Evolutionary conservation across 441 rosid species (phyloP), one percentile per base, ranked within the genome.

Genomic region (Codiaeum variegatum): DNA sequence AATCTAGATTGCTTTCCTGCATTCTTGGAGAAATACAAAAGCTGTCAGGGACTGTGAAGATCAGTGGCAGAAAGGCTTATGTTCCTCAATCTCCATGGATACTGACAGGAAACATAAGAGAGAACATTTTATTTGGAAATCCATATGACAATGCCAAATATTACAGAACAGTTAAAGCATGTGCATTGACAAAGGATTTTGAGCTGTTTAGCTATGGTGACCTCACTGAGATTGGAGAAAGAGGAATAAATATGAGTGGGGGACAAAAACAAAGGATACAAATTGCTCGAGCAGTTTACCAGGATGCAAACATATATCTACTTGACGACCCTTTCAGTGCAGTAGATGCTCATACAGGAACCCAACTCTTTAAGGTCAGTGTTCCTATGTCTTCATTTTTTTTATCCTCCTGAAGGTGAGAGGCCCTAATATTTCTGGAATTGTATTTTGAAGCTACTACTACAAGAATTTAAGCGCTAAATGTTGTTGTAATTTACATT

Each of bases 181-280:
- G 98, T 69, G 94, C 99, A 34, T 64, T 95, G 80, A 36, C 76
- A 21, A 95, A 91, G 81, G 99, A 95, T 82, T 91, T 95, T 67
- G 95, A 90, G 84, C 85, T 88, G 46, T 90, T 95, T 83, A 82
- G 90, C 16, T 82, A 82, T 24, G 94, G 95, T 21, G 99, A 95
- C 83, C 70, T 88, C 31, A 95, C 98, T 16, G 97, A 90, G 87
- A 95, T 95, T 72, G 99, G 99, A 52, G 98, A 95, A 78, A 86
- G 99, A 83, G 99, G 99, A 32, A 91, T 95, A 61, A 95, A 95
- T 79, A 88, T 95, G 98, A 95, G 99, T 72, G 99, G 99, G 23
- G 98, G 98, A 75, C 98, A 95, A 80, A 95, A 95, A 78, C 99
- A 95, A 80, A 84, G 99, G 83, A 95, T 95, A 77, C 99, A 95